Evolutionary conservation across 768 basidiomycete species (phyloP).

Genomic region (Leccinum variicolor): DNA sequence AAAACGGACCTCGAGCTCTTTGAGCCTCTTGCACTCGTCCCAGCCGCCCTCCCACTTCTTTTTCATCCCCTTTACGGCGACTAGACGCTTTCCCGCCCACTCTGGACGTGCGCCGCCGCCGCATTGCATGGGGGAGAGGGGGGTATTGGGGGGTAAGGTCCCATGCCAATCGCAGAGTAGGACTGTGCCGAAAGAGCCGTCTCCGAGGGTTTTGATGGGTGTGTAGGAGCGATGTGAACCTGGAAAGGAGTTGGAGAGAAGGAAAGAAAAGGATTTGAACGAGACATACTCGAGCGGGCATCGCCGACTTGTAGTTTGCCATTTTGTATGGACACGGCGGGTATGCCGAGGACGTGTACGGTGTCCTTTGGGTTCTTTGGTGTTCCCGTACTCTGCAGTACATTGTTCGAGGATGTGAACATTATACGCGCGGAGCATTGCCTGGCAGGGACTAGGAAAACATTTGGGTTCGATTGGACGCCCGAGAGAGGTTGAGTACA

Average conservation of each 20-base stretch:
- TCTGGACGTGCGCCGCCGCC: conserved; percentile 89
- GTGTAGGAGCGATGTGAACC: conserved; percentile 88
- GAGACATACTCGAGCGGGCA: conserved; percentile 62
- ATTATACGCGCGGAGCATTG: conserved; percentile 34
- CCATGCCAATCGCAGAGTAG: conserved; percentile 99
- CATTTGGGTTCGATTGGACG: conserved; percentile 6
- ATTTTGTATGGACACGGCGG: conserved; percentile 70
- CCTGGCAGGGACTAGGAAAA: conserved; percentile 23
- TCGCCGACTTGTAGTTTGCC: conserved; percentile 71
- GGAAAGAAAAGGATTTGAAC: conserved; percentile 1
- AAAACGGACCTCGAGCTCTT: conserved; percentile 85
- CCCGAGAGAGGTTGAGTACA: not conserved
- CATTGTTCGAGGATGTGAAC: conserved; percentile 33
- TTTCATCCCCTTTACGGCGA: conserved; percentile 98
- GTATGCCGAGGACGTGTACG: conserved; percentile 67
- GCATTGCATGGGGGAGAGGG: conserved; percentile 93
- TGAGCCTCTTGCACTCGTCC: conserved; percentile 93
- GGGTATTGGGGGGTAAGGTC: conserved; percentile 86
- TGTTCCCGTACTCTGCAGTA: conserved; percentile 19
- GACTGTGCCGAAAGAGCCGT: conserved; percentile 98
- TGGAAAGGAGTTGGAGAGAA: conserved; percentile 28
- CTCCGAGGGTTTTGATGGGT: conserved; percentile 93
- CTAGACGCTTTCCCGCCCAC: conserved; percentile 91
- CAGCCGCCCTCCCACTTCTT: conserved; percentile 97
- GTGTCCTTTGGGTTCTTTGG: conserved; percentile 47